Conservation (phyloP, 768 basidiomycete species). For the Termitomyces titanicus region DNA sequence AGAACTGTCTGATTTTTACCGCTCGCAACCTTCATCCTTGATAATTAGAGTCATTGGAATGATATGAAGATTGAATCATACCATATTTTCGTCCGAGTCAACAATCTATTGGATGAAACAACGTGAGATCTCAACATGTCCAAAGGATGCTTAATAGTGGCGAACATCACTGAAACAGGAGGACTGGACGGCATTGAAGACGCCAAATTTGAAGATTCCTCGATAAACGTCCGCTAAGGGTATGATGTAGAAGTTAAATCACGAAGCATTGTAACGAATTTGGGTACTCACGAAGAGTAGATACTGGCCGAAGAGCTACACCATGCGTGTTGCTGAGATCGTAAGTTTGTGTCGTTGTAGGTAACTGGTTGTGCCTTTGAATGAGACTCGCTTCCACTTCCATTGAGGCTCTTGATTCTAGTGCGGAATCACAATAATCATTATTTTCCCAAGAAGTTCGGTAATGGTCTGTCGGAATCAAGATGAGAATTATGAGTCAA, state of each 20-base stretch:
- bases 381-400: not conserved
- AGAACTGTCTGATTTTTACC: conserved; percentile 34
- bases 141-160: conserved; percentile 1
- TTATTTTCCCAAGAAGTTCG: not conserved
- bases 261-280: not conserved
- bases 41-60: not conserved
- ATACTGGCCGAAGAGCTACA: conserved; percentile 62
- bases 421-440: not conserved
- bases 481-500: not conserved
- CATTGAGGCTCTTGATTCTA: not conserved
- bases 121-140: not conserved
- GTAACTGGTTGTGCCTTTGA: not conserved
- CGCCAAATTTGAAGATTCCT: conserved; percentile 79
- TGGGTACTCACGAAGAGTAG: conserved; percentile 57
- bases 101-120: conserved; percentile 41
- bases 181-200: conserved; percentile 92
- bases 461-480: not conserved
- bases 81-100: conserved; percentile 60
- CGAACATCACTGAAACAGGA: conserved; percentile 73
- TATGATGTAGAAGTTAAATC: not conserved
- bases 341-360: not conserved
- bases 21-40: conserved; percentile 58
- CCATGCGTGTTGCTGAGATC: conserved; percentile 38
- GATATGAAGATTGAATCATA: conserved; percentile 24
- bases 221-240: conserved; percentile 77